Percentiles rank a stretch among this genome's conserved stretches.
Conservation (phyloP, 1,284 basidiomycete species). For the Cryptococcus hybrid region DNA sequence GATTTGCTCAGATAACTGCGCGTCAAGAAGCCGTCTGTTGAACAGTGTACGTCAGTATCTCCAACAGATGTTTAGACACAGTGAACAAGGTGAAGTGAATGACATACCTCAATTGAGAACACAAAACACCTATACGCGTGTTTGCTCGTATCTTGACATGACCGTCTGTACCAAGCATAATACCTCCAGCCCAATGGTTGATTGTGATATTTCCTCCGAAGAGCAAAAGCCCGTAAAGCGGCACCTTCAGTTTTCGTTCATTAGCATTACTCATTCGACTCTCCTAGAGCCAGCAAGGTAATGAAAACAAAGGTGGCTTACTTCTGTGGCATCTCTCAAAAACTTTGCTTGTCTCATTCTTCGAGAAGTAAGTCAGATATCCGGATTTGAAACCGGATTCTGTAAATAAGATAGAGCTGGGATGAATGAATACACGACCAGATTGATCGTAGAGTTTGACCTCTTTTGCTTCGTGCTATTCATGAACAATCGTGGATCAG, state of each 20-base stretch:
- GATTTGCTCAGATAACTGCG: constrained; percentile 59
- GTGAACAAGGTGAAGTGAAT: constrained; percentile 1
- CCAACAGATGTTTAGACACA: not conserved
- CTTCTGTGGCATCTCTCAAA: constrained; percentile 88
- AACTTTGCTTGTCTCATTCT: constrained; percentile 79
- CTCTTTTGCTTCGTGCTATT: constrained; percentile 67
- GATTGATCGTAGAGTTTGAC: constrained; percentile 69
- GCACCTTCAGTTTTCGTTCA: constrained; percentile 56
- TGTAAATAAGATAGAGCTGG: constrained; percentile 76
- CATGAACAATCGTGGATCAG: not conserved
- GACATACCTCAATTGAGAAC: constrained; percentile 71
- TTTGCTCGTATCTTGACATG: constrained; percentile 71
- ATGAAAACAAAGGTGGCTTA: constrained; percentile 40
- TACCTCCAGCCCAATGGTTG: constrained; percentile 72
- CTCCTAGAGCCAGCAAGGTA: not conserved
- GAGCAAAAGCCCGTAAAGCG: constrained; percentile 76
- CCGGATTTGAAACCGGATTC: constrained; percentile 70
- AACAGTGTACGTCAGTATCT: constrained; percentile 37
- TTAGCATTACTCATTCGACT: not conserved
- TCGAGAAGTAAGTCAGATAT: constrained; percentile 79
- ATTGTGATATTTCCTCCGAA: constrained; percentile 79
- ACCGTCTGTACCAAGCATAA: constrained; percentile 61
- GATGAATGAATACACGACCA: constrained; percentile 59
- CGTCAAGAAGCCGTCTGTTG: constrained; percentile 61
- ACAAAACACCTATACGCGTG: constrained; percentile 84